These are phyloP conservation scores for Bolboschoenoplectus hybrid DNA, from an alignment of 202 grass and related monocot species.

Conservation along the genomic window DNA sequence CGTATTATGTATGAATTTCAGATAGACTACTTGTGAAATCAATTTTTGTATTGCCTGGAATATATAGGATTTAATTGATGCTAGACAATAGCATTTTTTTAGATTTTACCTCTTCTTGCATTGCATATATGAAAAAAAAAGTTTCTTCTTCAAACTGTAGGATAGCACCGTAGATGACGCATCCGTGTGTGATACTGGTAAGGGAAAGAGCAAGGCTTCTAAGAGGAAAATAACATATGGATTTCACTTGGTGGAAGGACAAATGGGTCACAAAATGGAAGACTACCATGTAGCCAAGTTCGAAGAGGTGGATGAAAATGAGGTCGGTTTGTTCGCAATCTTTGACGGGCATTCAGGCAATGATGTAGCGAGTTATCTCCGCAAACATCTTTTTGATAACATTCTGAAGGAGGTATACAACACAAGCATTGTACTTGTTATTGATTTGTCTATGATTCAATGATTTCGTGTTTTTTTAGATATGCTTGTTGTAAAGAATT, in stretches of 20 bases:
- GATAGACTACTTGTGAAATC: not conserved
- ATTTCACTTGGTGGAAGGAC: conserved; percentile 58
- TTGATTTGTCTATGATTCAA: not conserved
- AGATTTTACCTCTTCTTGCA: not conserved
- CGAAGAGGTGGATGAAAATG: conserved; percentile 47
- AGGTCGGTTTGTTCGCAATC: conserved; percentile 67
- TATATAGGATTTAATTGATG: not conserved
- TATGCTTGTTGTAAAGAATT: too few relatives aligned
- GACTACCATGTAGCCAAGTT: conserved; percentile 57
- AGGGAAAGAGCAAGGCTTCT: conserved; percentile 44
- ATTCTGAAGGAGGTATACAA: conserved; percentile 51
- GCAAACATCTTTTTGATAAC: conserved; percentile 62
- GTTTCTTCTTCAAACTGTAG: not conserved
- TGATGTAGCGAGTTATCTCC: conserved; percentile 56
- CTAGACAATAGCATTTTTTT: not conserved
- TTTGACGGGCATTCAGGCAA: conserved; percentile 64
- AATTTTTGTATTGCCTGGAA: not conserved
- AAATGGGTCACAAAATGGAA: conserved; percentile 64
- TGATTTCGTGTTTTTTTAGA: too few relatives aligned
- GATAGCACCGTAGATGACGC: not conserved
- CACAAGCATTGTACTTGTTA: not conserved
- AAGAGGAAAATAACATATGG: conserved; percentile 53
- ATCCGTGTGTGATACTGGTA: conserved; percentile 33
- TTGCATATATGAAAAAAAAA: not conserved
- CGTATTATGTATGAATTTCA: not conserved